phyloP scores from a whole-genome alignment of 441 rosid species.

The Brassica hybrid region DNA sequence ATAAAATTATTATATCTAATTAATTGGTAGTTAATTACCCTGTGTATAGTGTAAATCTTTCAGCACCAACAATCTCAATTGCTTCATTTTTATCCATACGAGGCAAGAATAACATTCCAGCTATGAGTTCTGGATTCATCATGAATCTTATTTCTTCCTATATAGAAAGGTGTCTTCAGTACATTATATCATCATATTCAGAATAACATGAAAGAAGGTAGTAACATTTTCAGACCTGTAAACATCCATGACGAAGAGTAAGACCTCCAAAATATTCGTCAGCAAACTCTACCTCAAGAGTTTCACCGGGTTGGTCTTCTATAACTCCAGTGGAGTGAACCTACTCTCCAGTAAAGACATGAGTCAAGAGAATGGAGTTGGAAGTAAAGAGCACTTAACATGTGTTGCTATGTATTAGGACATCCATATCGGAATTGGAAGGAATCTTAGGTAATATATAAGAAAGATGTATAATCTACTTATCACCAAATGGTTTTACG shows the following conservation, averaged over 20 bases:
- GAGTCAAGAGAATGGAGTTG: not conserved
- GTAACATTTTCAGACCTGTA: conserved; percentile 49
- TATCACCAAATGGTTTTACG: not conserved
- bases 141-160: conserved; percentile 96
- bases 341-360: conserved; percentile 47
- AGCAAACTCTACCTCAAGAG: conserved; percentile 93
- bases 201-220: not conserved
- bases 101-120: conserved; percentile 91
- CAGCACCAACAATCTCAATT: conserved; percentile 82
- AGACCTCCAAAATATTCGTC: conserved; percentile 90
- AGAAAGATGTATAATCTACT: too few relatives aligned
- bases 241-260: conserved; percentile 74
- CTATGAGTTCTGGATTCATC: conserved; percentile 90
- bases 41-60: conserved; percentile 72
- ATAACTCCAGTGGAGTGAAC: conserved; percentile 64
- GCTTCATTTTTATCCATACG: conserved; percentile 88
- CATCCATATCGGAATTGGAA: too few relatives aligned
- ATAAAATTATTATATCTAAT: not conserved
- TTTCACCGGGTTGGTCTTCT: conserved; percentile 70
- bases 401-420: not conserved
- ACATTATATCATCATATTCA: not conserved
- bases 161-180: conserved; percentile 23
- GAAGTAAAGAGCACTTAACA: not conserved
- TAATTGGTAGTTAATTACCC: conserved; percentile 56
- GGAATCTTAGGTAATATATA: too few relatives aligned